Percentiles rank a stretch among this genome's conserved stretches.
These are phyloP conservation scores for Scolecobasidium constrictum DNA, from an alignment of 2,329 filamentous ascomycete genomes.

Conservation along the genomic window DNA sequence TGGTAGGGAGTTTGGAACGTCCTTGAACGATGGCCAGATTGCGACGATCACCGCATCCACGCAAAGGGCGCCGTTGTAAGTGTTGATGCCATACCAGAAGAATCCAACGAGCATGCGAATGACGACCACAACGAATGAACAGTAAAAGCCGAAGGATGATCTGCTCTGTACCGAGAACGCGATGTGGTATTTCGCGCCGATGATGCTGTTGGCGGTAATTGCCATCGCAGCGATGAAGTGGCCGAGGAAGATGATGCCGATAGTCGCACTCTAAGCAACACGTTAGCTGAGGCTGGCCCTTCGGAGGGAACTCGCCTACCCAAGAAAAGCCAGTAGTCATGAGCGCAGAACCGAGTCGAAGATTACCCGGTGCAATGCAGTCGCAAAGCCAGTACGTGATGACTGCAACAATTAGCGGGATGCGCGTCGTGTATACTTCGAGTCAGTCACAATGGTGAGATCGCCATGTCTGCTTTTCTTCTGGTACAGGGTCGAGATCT, in stretches of 20 bases:
- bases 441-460: not conserved
- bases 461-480: conserved; percentile 4
- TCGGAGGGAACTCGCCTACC: no score
- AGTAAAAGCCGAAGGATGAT: conserved; percentile 31
- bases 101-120: conserved; percentile 29
- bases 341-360: conserved; percentile 14
- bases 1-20: conserved; percentile 2
- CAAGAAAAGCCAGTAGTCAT: conserved; percentile 15
- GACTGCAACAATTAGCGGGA: not conserved
- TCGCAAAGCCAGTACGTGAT: conserved; percentile 17
- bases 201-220: conserved; percentile 15
- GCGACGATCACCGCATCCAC: not conserved
- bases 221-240: conserved; percentile 13
- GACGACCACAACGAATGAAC: conserved; percentile 27
- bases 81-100: conserved; percentile 30
- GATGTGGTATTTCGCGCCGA: conserved; percentile 27
- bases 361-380: conserved; percentile 14
- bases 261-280: no score
- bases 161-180: conserved; percentile 32
- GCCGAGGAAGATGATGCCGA: conserved; percentile 14
- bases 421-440: not conserved
- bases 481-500: conserved; percentile 2
- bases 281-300: no score
- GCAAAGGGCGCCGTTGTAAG: conserved; percentile 23
- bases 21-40: conserved; percentile 6